A percentile compares a stretch with the other conserved stretches of the same genome.
phyloP scores from a whole-genome alignment of 116 monocot genomes.

The Zostera marina region DNA sequence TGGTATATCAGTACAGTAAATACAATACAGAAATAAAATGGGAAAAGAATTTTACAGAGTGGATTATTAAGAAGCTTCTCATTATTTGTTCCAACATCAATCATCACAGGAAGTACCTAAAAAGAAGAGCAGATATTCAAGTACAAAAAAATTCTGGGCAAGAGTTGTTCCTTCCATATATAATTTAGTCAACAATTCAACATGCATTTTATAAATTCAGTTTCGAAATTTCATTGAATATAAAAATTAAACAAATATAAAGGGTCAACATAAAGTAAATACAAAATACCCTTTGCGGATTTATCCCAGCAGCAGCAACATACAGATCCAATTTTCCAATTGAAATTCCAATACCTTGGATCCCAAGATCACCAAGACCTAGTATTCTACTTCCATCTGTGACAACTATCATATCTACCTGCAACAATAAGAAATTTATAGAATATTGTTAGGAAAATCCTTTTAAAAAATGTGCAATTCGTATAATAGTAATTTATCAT shows the following conservation, averaged over 20 bases:
- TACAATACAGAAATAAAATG: neutral
- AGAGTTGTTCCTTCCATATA: too few relatives aligned
- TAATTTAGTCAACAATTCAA: too few relatives aligned
- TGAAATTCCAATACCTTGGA: constrained; percentile 96
- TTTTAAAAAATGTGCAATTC: too few relatives aligned
- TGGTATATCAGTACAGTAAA: neutral
- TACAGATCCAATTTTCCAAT: constrained; percentile 96
- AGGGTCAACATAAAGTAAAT: neutral
- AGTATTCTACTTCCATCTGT: constrained; percentile 99
- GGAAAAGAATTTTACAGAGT: constrained; percentile 54
- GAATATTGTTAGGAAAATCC: too few relatives aligned
- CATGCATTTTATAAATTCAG: too few relatives aligned
- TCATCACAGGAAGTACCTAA: constrained; percentile 98
- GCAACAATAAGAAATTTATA: neutral
- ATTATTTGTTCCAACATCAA: constrained; percentile 99
- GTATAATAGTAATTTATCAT: too few relatives aligned
- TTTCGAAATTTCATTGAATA: neutral
- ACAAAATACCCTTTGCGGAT: constrained; percentile 86
- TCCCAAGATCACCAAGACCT: constrained; percentile 95
- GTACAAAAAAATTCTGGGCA: too few relatives aligned
- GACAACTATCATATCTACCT: constrained; percentile 99
- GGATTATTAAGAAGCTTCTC: constrained; percentile 92
- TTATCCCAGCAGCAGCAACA: constrained; percentile 99
- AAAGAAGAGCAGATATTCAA: neutral
- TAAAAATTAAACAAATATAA: neutral